These are phyloP conservation scores for Annulohypoxylon stygium DNA, from an alignment of 495 filamentous ascomycete species.

Conservation along the genomic window DNA sequence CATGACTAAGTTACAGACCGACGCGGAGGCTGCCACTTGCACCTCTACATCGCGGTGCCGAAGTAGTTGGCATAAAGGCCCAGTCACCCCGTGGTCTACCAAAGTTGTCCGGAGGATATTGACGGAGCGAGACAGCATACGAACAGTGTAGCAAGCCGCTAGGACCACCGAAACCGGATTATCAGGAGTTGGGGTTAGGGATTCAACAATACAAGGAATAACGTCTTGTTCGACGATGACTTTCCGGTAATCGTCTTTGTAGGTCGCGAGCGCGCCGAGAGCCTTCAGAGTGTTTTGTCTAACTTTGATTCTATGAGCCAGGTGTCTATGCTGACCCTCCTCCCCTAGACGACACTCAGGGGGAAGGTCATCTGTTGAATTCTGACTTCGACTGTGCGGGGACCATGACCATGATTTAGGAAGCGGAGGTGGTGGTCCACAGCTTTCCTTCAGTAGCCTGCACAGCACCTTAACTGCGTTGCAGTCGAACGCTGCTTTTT, in stretches of 20 bases:
- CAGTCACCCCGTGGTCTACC: constrained; percentile 84
- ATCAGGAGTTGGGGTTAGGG: constrained; percentile 72
- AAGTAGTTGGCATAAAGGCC: constrained; percentile 82
- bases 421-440: constrained; percentile 62
- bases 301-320: constrained; percentile 80
- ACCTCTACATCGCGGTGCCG: constrained; percentile 82
- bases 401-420: constrained; percentile 60
- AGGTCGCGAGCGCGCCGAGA: constrained; percentile 79
- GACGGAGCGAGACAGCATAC: constrained; percentile 84
- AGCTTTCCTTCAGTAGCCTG: constrained; percentile 78
- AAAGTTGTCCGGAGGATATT: constrained; percentile 85
- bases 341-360: constrained; percentile 66
- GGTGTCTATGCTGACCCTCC: constrained; percentile 70
- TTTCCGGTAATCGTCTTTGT: constrained; percentile 88
- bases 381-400: constrained; percentile 42
- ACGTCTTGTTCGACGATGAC: constrained; percentile 83
- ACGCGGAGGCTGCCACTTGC: constrained; percentile 84
- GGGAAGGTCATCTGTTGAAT: constrained; percentile 31
- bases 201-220: constrained; percentile 84
- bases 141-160: constrained; percentile 83
- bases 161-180: constrained; percentile 75
- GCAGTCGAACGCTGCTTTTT: constrained; percentile 86
- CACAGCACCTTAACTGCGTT: constrained; percentile 78
- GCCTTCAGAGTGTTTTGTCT: constrained; percentile 83
- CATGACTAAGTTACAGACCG: constrained; percentile 83